Base-by-base conservation (phyloP, 2,329 filamentous ascomycete species). In the Onygenales sp. region DNA sequence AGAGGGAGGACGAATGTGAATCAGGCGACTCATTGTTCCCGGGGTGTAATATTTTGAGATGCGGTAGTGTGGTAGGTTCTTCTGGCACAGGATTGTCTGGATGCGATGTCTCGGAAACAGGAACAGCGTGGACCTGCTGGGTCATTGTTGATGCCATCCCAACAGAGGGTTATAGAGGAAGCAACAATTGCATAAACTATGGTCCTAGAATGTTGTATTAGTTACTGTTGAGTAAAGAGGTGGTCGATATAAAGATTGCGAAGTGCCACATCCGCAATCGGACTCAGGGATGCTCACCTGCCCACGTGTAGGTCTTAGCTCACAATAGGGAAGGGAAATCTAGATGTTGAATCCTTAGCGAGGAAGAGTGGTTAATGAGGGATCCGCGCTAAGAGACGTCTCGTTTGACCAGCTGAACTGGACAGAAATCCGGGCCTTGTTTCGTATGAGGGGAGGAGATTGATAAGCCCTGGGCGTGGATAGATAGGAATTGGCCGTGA, bases 81-180 rank as follows among this genome's bases (percentile, higher is more conserved):
- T 75, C 70, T 4, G 74, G 74, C 51, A 77, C 68, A 10, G 73
- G 73, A 58, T 76, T 71, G 49, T 70, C 64, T 11, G 74, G 73
- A 56, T 76, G 74, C 37, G 71, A 75, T 49, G 71, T 74, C 11
- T 66, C 62, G 4, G 72, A 70, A 52, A 66, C 57, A 10, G 69
- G 70, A 43, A 70, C 31, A n/a, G 34, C 36, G 57, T 63, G 59
- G 40, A 58, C 57, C 48, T 59, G 55, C 43, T 56, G 60, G 37
- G 58, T 45, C 39, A 57, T 55, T 52, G 59, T 57, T 14, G 62
- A 63, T 44, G 60, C 59, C 46, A 62, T 56, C 37, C 55, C 58
- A 51, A 61, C 59, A 36, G 6, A 32, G 13, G 13, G 27, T 34
- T 34, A 49, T 4, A 31, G 9, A 31, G 2, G 34, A 31, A 33